These are phyloP conservation scores for Sideroxylon spinosum DNA, from an alignment of 179 eudicot genomes.

Conservation along the genomic window DNA sequence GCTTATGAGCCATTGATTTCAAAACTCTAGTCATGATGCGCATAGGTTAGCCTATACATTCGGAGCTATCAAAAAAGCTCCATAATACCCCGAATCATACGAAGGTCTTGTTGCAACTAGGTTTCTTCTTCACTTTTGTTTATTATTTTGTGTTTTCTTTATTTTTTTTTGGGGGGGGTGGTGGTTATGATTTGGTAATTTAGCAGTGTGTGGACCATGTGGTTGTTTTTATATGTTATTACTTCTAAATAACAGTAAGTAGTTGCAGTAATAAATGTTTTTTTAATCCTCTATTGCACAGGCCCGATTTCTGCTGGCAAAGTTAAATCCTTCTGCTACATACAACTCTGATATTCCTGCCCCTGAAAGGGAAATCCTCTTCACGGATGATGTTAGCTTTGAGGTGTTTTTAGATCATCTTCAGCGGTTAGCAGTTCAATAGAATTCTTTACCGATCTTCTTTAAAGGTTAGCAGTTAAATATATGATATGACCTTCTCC, in stretches of 20 bases:
- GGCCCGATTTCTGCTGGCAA: slow-evolving; percentile 98
- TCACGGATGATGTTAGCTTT: slow-evolving; percentile 93
- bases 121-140: background rate
- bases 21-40: no score
- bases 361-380: slow-evolving; percentile 81
- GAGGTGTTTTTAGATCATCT: slow-evolving; percentile 89
- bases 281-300: slow-evolving; percentile 24
- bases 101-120: background rate
- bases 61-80: no score
- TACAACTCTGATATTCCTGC: slow-evolving; percentile 68
- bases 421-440: slow-evolving; percentile 83
- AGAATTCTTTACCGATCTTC: slow-evolving; percentile 41
- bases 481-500: slow-evolving; percentile 28
- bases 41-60: no score
- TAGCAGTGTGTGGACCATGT: no score
- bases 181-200: no score
- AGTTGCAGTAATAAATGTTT: background rate
- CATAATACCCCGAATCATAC: background rate
- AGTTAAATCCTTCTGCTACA: slow-evolving; percentile 92
- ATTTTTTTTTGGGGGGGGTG: background rate
- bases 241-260: background rate
- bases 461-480: slow-evolving; percentile 51
- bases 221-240: background rate
- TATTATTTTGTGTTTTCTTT: background rate
- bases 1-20: no score